These are phyloP conservation scores for Daldinia concentrica DNA, from an alignment of 495 filamentous ascomycete genomes.

Conservation along the genomic window DNA sequence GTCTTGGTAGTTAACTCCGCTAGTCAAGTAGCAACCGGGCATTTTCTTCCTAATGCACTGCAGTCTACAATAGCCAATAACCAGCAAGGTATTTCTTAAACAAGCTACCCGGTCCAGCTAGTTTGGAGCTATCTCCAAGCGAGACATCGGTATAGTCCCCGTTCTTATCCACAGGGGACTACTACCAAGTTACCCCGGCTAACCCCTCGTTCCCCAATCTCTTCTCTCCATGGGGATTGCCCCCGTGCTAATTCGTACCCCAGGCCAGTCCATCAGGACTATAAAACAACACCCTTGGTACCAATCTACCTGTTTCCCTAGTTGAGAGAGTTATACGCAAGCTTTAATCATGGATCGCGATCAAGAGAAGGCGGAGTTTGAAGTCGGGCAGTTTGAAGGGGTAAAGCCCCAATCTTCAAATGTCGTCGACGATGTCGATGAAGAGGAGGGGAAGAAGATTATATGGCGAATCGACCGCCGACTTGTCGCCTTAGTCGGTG, in stretches of 20 bases:
- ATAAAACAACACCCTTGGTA: constrained; percentile 17
- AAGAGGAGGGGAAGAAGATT: constrained; percentile 49
- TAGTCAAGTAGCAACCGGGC: neutral
- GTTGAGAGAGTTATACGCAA: neutral
- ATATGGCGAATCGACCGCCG: constrained; percentile 67
- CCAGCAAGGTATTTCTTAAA: neutral
- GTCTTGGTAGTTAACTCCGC: neutral
- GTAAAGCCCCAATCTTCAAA: constrained; percentile 25
- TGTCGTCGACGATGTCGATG: constrained; percentile 25
- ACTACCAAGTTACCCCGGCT: constrained; percentile 16
- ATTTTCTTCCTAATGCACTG: neutral
- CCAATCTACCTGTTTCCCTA: neutral
- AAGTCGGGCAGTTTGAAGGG: constrained; percentile 40
- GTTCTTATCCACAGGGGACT: neutral
- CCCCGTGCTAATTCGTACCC: neutral
- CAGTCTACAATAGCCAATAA: neutral
- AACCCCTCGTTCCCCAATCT: constrained; percentile 32
- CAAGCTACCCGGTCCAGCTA: neutral
- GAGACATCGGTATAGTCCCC: constrained; percentile 6
- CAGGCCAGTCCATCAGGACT: neutral
- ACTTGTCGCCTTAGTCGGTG: constrained; percentile 65
- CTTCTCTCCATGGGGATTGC: constrained; percentile 11
- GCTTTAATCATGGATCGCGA: constrained; percentile 40
- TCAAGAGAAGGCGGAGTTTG: constrained; percentile 36
- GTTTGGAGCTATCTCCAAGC: constrained; percentile 3